These are phyloP conservation scores for Aspergillus sp. DNA, from an alignment of 2,329 filamentous ascomycete genomes.

Conservation along the genomic window DNA sequence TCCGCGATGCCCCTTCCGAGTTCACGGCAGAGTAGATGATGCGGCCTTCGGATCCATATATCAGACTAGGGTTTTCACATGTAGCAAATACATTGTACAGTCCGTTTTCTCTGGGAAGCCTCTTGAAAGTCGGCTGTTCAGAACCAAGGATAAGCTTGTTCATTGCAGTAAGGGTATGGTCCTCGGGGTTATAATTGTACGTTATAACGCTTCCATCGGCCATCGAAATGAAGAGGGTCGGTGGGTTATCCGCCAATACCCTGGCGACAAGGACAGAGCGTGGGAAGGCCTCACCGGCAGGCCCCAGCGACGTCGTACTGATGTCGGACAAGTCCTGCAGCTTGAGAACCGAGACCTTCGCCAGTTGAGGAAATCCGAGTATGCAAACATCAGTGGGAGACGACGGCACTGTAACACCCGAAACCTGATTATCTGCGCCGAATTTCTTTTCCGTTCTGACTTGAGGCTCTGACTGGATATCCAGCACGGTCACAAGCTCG, in stretches of 20 bases:
- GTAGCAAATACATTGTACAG: conserved; percentile 85
- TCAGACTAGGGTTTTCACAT: conserved; percentile 89
- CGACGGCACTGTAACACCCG: conserved; percentile 75
- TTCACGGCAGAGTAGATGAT: conserved; percentile 93
- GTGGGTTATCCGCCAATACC: conserved; percentile 64
- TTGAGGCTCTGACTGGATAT: conserved; percentile 59
- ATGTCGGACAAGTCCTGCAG: conserved; percentile 65
- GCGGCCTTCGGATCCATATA: conserved; percentile 83
- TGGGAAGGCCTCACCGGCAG: conserved; percentile 75
- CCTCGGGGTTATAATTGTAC: conserved; percentile 66
- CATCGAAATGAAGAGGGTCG: conserved; percentile 84
- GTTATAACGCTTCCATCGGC: conserved; percentile 89
- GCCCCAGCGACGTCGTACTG: conserved; percentile 61
- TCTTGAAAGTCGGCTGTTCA: conserved; percentile 77
- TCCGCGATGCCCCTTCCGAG: conserved; percentile 76
- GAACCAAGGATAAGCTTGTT: conserved; percentile 85
- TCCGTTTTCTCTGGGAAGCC: conserved; percentile 66
- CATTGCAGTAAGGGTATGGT: conserved; percentile 66
- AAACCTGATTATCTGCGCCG: conserved; percentile 70
- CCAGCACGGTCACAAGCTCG: conserved; percentile 67
- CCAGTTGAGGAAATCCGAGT: conserved; percentile 84
- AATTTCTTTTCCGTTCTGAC: conserved; percentile 62
- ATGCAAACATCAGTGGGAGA: conserved; percentile 67
- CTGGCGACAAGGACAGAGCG: conserved; percentile 78
- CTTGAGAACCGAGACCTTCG: conserved; percentile 72